Percentiles rank a stretch among this genome's conserved stretches.
phyloP scores from a whole-genome alignment of 1,284 basidiomycete genomes.

The Sanghuangporus sanghuang region DNA sequence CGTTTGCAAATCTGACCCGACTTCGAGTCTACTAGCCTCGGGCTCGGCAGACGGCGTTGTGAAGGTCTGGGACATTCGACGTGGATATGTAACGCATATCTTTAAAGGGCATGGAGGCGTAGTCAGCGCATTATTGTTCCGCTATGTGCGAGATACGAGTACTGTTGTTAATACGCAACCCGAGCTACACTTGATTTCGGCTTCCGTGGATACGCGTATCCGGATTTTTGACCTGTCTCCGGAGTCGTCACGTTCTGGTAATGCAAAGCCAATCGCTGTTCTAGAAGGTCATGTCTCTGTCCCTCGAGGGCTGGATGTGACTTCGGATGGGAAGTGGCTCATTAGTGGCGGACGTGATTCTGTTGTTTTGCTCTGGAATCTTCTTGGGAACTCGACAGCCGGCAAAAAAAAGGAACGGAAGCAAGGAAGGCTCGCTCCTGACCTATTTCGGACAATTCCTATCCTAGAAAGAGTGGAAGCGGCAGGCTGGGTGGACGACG shows the following conservation, averaged over 20 bases:
- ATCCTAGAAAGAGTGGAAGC: conserved; percentile 86
- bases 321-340: conserved; percentile 81
- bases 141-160: conserved; percentile 57
- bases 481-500: conserved; percentile 63
- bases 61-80: conserved; percentile 92
- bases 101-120: conserved; percentile 97
- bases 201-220: conserved; percentile 83
- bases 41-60: conserved; percentile 95
- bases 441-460: conserved; percentile 79
- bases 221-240: conserved; percentile 86
- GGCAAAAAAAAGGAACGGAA: conserved; percentile 50
- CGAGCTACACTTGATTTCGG: conserved; percentile 82
- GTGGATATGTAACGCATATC: conserved; percentile 90
- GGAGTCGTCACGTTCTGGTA: conserved; percentile 46
- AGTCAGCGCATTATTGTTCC: conserved; percentile 84
- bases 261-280: conserved; percentile 67
- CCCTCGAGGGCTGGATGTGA: conserved; percentile 81
- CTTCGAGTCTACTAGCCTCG: conserved; percentile 87
- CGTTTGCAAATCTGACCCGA: conserved; percentile 81
- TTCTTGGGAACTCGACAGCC: conserved; percentile 28
- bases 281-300: conserved; percentile 91
- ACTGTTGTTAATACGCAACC: conserved; percentile 38
- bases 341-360: conserved; percentile 88
- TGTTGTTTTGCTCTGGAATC: conserved; percentile 87
- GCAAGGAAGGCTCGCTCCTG: conserved; percentile 39